Evolutionary conservation across 306 rosid species (phyloP).

Genomic region (Gillenia trifoliata): DNA sequence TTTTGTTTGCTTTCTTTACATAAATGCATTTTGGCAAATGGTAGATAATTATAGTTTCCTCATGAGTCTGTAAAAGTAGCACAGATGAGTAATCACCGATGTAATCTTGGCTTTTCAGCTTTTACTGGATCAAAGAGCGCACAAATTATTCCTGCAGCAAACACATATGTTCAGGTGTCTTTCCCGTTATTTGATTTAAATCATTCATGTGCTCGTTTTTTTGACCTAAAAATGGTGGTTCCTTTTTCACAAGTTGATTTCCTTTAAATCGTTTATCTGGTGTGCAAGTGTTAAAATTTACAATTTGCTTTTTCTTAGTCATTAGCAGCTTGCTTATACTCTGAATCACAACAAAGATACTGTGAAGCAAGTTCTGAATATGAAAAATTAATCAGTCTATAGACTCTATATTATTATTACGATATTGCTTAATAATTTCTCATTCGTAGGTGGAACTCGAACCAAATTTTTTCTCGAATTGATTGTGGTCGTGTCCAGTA

Average conservation of each 20-base stretch:
- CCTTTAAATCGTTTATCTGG: background rate
- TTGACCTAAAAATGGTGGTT: background rate
- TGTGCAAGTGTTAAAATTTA: background rate
- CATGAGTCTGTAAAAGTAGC: slow-evolving; percentile 19
- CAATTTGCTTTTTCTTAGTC: background rate
- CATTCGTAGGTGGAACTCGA: background rate
- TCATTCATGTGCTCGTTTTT: too few species aligned
- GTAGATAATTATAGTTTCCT: slow-evolving; percentile 6
- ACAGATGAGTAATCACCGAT: slow-evolving; percentile 26
- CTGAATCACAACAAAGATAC: background rate
- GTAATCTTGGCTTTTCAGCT: slow-evolving; percentile 49
- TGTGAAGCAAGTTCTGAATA: too few species aligned
- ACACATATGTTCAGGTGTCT: slow-evolving; percentile 75
- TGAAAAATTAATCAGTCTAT: too few species aligned
- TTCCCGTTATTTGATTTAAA: background rate
- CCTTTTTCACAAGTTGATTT: background rate
- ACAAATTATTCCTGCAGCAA: slow-evolving; percentile 75
- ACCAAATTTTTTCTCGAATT: background rate
- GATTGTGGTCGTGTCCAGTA: background rate
- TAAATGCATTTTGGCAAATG: slow-evolving; percentile 11
- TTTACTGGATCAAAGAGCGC: slow-evolving; percentile 65
- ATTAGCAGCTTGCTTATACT: background rate
- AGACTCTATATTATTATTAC: too few species aligned
- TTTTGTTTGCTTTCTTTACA: background rate
- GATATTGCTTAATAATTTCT: background rate